Percentiles rank a stretch among this genome's conserved stretches.
Evolutionary conservation across 1,284 basidiomycete species (phyloP).

Genomic region (Ganoderma sp.): DNA sequence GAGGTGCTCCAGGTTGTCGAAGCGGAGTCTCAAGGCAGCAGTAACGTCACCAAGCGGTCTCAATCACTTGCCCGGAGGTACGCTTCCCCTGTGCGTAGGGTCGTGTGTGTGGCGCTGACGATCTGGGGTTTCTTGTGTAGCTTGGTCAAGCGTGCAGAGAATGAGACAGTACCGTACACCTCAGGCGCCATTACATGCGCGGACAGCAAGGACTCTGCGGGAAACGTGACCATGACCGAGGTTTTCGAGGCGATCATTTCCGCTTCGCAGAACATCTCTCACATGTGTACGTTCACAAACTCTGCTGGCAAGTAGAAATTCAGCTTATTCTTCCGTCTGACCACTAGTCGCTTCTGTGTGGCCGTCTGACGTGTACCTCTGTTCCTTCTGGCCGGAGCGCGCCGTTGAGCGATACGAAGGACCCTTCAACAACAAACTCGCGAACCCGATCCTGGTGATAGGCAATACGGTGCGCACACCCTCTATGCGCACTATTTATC

Average conservation of each 20-base stretch:
- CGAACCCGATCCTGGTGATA: constrained; percentile 32
- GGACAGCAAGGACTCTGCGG: constrained; percentile 28
- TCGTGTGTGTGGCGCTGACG: neutral
- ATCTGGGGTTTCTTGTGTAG: neutral
- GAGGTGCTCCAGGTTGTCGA: constrained; percentile 25
- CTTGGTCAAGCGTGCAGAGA: neutral
- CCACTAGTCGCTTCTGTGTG: constrained; percentile 19
- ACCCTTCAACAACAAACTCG: constrained; percentile 33
- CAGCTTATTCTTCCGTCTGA: neutral
- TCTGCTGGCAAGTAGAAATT: neutral
- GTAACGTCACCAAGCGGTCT: constrained; percentile 23
- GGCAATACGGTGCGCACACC: constrained; percentile 24
- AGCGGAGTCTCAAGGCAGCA: constrained; percentile 14
- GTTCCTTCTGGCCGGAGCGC: constrained; percentile 30
- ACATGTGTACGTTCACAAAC: constrained; percentile 25
- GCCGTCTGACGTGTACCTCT: constrained; percentile 18
- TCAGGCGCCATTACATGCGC: constrained; percentile 27
- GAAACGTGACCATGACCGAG: constrained; percentile 16
- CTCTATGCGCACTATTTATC: neutral
- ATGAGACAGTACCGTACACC: neutral
- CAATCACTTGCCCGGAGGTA: neutral
- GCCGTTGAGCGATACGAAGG: constrained; percentile 36
- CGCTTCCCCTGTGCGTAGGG: neutral
- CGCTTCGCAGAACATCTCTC: constrained; percentile 25
- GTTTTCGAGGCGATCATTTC: constrained; percentile 30